Evolutionary conservation across 2,329 filamentous ascomycete genomes (phyloP).

Genomic region (Cladosporium sp.): DNA sequence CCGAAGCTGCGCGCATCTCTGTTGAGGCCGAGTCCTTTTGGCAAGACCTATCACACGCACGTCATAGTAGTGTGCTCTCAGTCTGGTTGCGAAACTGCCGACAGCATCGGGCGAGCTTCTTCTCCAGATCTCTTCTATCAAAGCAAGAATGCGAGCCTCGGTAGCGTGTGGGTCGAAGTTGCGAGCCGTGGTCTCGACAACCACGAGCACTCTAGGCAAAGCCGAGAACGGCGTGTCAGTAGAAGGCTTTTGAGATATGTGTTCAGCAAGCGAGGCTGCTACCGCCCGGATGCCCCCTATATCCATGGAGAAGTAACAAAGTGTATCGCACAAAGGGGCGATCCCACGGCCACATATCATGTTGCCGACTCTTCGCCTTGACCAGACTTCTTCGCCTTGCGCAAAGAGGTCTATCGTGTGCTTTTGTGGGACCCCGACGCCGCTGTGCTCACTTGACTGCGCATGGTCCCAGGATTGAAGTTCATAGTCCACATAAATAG

Average conservation of each 20-base stretch:
- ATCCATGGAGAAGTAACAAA: conserved; percentile 34
- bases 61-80: conserved; percentile 19
- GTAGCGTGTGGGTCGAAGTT: conserved; percentile 24
- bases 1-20: conserved; percentile 12
- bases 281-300: conserved; percentile 28
- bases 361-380: conserved; percentile 22
- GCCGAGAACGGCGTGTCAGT: conserved; percentile 22
- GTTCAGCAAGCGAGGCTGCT: conserved; percentile 28
- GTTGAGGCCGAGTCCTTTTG: conserved; percentile 7
- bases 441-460: neutral
- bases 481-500: neutral
- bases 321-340: conserved; percentile 27
- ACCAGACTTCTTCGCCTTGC: conserved; percentile 6
- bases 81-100: neutral
- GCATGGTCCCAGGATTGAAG: neutral
- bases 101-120: neutral
- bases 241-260: conserved; percentile 18
- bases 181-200: conserved; percentile 28
- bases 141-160: conserved; percentile 21
- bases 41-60: conserved; percentile 24
- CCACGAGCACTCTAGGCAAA: conserved; percentile 29
- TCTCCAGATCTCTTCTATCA: conserved; percentile 7
- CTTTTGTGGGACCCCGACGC: conserved; percentile 33
- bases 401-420: conserved; percentile 15
- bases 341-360: conserved; percentile 25